Base-by-base conservation (phyloP, 192 early-diverging fungal genomes). In the Coemansia reversa region DNA sequence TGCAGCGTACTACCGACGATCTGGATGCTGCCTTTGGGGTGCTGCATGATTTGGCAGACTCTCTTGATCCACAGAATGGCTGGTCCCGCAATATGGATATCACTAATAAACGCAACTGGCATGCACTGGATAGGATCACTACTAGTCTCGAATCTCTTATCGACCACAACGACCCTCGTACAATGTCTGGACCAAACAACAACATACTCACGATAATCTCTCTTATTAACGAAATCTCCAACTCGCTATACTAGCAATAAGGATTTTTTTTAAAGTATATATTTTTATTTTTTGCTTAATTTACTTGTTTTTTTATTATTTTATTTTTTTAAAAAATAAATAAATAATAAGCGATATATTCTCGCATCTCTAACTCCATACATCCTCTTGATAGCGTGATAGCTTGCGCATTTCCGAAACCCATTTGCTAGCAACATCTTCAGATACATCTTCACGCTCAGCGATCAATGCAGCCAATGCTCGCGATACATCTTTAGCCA, bases 331-430 rank as follows among this genome's bases (percentile, higher is more conserved):
- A 55, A 49, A 29, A 24, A 56, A 28, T 23, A 62, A 65, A 76
- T 25, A 59, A 47, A 53, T 4, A 24, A 47, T 3, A 75, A 61
- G 52, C 9, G 33, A 59, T 70, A 47, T 69, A 54, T 29, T 30
- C 55, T 32, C 27, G 74, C 30, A 62, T 75, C 70, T 87, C 70
- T 87, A 90, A 60, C 85, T 84, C 96, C 96, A 97, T 16, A 97
- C 93, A 83, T 97, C 97, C 71, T 97, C 97, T 65, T 91, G 91
- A 70, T 96, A 98, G 29, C 92, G 88, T 23, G 90, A 89, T 57
- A 84, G 68, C 28, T 72, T 83, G 60, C 90, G 87, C 72, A 98
- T 81, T 61, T 93, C 88, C 60, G 94, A 94, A 32, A 97, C 82
- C 87, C 90, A 98, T 45, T 76, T 82, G 55, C 83, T 81, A 0